These are phyloP conservation scores for Marsdenia floribunda DNA, from an alignment of 257 asterid species.

Conservation along the genomic window DNA sequence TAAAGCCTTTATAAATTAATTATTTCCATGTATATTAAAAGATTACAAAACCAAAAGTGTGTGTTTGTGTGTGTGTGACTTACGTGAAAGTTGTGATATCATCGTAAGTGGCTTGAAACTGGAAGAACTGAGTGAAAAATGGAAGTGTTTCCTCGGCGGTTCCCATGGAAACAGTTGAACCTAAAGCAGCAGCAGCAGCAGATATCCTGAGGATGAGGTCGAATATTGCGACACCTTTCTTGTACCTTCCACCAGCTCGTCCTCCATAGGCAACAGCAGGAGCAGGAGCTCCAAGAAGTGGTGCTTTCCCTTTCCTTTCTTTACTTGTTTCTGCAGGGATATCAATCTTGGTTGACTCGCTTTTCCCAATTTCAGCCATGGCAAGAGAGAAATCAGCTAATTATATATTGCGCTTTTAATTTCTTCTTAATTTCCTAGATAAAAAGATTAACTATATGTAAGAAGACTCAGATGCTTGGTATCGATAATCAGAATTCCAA, in stretches of 20 bases:
- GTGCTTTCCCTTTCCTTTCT: conserved; percentile 75
- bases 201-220: conserved; percentile 66
- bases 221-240: conserved; percentile 57
- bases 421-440: neutral
- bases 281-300: conserved; percentile 39
- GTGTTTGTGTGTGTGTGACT: conserved; percentile 20
- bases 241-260: conserved; percentile 25
- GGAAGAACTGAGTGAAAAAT: conserved; percentile 89
- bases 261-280: neutral
- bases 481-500: conserved; percentile 24
- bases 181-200: conserved; percentile 58
- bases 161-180: conserved; percentile 67
- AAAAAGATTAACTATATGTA: neutral
- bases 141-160: conserved; percentile 88
- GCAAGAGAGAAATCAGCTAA: neutral
- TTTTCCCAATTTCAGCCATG: conserved; percentile 38
- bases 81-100: conserved; percentile 79
- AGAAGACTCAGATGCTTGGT: conserved; percentile 12
- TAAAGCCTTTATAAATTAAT: neutral
- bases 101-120: conserved; percentile 76
- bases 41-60: neutral
- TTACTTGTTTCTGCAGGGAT: conserved; percentile 58
- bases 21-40: no score
- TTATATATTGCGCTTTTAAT: neutral
- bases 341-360: conserved; percentile 46